Evolutionary conservation across 768 basidiomycete genomes (phyloP).

Genomic region (Mycena venus): DNA sequence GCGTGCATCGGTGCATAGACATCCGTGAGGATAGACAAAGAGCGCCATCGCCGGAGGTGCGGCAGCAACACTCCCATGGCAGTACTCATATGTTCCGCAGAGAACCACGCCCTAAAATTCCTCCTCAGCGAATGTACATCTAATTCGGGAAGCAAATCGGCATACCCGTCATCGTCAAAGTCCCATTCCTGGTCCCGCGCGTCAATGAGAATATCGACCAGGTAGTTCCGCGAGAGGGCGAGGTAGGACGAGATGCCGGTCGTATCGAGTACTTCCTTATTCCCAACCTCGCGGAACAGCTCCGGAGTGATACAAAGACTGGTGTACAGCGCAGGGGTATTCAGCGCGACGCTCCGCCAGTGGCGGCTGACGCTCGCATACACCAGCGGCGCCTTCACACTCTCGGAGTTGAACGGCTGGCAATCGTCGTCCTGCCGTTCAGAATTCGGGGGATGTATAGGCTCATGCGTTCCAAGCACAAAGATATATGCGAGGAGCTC

Average conservation of each 20-base stretch:
- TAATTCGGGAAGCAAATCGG: neutral
- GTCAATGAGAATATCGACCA: conserved; percentile 70
- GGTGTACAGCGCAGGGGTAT: conserved; percentile 67
- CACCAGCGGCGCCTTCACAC: conserved; percentile 58
- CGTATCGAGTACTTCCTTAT: conserved; percentile 44
- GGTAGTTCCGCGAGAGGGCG: conserved; percentile 59
- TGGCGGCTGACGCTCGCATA: conserved; percentile 63
- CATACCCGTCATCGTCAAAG: conserved; percentile 65
- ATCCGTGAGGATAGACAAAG: conserved; percentile 67
- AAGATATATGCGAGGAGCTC: conserved; percentile 73
- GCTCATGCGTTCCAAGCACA: conserved; percentile 56
- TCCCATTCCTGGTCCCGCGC: conserved; percentile 72
- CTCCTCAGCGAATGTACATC: neutral
- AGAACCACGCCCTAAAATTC: conserved; percentile 48
- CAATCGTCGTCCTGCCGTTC: conserved; percentile 36
- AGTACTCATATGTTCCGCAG: conserved; percentile 58
- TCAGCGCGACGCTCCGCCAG: conserved; percentile 66
- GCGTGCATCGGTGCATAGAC: conserved; percentile 70
- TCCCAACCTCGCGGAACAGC: conserved; percentile 41
- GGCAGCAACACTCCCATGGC: conserved; percentile 64
- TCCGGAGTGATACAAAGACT: conserved; percentile 64
- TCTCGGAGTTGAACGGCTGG: conserved; percentile 54
- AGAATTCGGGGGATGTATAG: conserved; percentile 31
- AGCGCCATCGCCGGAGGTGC: conserved; percentile 66
- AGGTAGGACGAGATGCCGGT: conserved; percentile 58